Conservation (phyloP, 441 rosid genomes). For the Gossypium schwendimanii region DNA sequence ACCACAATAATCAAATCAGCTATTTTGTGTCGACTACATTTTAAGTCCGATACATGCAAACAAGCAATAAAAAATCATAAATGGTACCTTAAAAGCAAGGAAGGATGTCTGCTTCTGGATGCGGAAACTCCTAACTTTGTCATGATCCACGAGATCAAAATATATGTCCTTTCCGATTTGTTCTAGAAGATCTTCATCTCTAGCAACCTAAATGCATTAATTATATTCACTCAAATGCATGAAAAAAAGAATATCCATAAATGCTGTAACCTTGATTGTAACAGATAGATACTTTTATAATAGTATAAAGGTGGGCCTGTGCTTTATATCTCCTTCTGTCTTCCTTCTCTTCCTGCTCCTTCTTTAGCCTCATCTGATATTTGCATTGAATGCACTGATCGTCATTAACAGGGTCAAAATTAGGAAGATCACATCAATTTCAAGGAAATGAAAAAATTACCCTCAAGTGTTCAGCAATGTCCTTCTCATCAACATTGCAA, state of each 20-base stretch:
- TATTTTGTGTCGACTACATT: neutral
- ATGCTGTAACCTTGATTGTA: constrained; percentile 19
- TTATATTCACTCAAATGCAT: neutral
- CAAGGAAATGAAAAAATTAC: constrained; percentile 29
- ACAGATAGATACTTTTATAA: constrained; percentile 42
- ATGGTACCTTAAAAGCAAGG: constrained; percentile 60
- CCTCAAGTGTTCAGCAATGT: constrained; percentile 92
- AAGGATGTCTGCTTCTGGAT: constrained; percentile 78
- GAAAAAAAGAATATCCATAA: neutral
- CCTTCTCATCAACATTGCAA: constrained; percentile 90
- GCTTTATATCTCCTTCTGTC: constrained; percentile 82
- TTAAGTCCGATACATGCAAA: neutral
- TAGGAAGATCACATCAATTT: constrained; percentile 1
- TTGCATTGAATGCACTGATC: constrained; percentile 16
- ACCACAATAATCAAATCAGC: neutral
- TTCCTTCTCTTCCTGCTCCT: constrained; percentile 86
- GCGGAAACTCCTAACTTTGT: constrained; percentile 78
- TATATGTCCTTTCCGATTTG: constrained; percentile 82
- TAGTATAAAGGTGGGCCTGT: constrained; percentile 87
- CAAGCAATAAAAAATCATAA: constrained; percentile 6
- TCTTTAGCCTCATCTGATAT: constrained; percentile 77
- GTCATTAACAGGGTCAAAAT: neutral
- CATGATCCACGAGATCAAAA: constrained; percentile 93
- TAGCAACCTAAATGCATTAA: constrained; percentile 55
- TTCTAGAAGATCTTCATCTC: constrained; percentile 76